Conservation (phyloP, 179 eudicot genomes). For the Nepenthes alata region DNA sequence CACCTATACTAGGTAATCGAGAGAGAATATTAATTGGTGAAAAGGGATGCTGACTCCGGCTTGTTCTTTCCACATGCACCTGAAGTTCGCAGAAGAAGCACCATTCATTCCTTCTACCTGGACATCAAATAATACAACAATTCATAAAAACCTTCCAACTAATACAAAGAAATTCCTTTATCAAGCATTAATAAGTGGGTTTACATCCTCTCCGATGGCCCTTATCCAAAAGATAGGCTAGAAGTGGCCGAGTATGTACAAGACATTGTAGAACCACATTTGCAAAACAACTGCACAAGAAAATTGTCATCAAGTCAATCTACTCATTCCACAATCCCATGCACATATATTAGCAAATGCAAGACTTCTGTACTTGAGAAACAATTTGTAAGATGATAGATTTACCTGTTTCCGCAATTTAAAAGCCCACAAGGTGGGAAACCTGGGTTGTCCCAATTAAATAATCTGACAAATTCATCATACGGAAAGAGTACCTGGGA, state of each 20-base stretch:
- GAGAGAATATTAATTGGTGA: constrained; percentile 79
- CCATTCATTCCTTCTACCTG: constrained; percentile 78
- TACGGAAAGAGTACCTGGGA: constrained; percentile 77
- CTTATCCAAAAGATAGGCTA: constrained; percentile 66
- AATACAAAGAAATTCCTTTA: background rate
- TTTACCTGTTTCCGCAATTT: constrained; percentile 89
- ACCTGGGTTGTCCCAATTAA: constrained; percentile 47
- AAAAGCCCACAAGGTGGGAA: constrained; percentile 85
- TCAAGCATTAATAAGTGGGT: background rate
- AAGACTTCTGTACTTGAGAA: background rate
- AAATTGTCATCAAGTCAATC: background rate
- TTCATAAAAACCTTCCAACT: background rate
- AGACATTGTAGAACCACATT: constrained; percentile 93
- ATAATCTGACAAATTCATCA: constrained; percentile 67
- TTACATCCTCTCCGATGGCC: constrained; percentile 73
- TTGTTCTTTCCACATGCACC: constrained; percentile 49
- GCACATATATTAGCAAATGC: background rate
- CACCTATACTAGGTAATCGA: constrained; percentile 71
- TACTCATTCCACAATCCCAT: background rate
- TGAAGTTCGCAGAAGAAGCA: constrained; percentile 88
- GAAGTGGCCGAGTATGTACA: constrained; percentile 68
- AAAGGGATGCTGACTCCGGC: constrained; percentile 44
- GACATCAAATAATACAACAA: constrained; percentile 7
- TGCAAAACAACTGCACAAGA: constrained; percentile 71
- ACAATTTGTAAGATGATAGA: constrained; percentile 5